Evolutionary conservation across 2,329 filamentous ascomycete species (phyloP).

Genomic region (Penicillium glabrum): DNA sequence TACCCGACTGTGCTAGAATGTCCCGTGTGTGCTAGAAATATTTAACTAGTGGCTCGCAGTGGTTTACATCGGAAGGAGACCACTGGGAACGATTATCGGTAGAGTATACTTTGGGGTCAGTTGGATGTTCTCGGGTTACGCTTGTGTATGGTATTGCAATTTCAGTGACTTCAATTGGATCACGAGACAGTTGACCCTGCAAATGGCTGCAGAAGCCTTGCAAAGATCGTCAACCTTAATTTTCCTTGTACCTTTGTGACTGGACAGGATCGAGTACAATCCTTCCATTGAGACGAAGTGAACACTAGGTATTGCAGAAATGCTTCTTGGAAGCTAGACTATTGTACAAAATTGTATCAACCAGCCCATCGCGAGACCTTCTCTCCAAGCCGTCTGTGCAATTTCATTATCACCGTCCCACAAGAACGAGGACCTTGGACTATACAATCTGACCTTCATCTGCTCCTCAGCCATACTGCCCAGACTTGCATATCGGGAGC

Average conservation of each 20-base stretch:
- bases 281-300: background rate
- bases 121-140: background rate
- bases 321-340: too few relatives aligned
- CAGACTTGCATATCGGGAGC: background rate
- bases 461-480: background rate
- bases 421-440: background rate
- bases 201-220: too few relatives aligned
- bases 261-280: background rate
- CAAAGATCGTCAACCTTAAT: background rate
- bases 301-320: too few relatives aligned
- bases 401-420: background rate
- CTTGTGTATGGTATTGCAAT: background rate
- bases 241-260: background rate
- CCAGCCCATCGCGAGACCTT: background rate
- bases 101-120: background rate
- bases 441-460: background rate
- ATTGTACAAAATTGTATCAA: too few relatives aligned
- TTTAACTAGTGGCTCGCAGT: background rate
- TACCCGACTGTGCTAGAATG: conserved; percentile 1
- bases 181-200: too few relatives aligned
- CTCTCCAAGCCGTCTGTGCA: background rate
- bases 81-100: background rate
- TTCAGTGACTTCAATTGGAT: background rate
- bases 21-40: background rate
- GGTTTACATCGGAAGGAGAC: background rate